Conservation (phyloP, 2,329 filamentous ascomycete genomes). For the Hymenoscyphus fraxineus region DNA sequence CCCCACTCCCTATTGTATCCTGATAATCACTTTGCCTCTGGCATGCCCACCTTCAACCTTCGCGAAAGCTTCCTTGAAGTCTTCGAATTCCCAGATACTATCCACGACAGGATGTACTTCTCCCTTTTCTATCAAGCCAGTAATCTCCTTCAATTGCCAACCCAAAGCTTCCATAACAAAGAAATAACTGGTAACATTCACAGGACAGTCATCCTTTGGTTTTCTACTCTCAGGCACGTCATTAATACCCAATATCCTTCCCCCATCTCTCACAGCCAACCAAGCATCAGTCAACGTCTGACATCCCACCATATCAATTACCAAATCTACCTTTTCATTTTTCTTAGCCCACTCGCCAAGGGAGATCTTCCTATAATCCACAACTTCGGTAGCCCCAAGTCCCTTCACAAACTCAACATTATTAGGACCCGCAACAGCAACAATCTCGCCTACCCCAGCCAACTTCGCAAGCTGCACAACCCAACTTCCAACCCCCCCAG, state of each 20-base stretch:
- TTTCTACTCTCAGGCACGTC: neutral
- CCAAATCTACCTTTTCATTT: neutral
- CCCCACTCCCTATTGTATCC: neutral
- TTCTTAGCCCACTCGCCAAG: neutral
- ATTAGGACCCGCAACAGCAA: neutral
- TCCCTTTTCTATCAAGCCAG: neutral
- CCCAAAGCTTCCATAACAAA: neutral
- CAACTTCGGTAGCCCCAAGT: neutral
- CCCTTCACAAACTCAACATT: neutral
- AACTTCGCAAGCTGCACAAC: neutral
- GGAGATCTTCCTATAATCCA: neutral
- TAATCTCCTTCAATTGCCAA: neutral
- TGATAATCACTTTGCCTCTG: neutral
- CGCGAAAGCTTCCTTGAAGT: neutral
- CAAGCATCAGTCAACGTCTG: neutral
- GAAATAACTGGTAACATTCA: neutral
- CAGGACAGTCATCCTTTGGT: neutral
- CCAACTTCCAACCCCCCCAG: neutral
- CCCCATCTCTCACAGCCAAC: neutral
- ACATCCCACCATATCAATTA: neutral
- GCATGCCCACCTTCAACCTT: neutral
- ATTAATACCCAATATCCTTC: neutral
- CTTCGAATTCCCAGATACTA: neutral
- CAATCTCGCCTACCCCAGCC: neutral
- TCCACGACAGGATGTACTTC: neutral